phyloP scores from a whole-genome alignment of 805 yeast genomes.

The Nakazawaea anatomiae region DNA sequence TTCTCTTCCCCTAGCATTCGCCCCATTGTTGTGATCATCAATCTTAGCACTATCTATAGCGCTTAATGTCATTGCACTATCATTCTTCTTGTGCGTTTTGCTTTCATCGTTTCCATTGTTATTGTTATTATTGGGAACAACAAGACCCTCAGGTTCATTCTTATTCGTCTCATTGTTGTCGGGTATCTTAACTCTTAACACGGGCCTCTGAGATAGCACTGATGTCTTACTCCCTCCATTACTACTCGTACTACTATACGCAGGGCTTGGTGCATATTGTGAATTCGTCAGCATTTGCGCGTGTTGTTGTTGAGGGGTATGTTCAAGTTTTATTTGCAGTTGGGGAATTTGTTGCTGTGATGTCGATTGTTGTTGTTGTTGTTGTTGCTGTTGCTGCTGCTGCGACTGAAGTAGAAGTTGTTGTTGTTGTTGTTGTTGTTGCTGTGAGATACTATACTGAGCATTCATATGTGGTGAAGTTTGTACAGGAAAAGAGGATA shows the following conservation, averaged over 20 bases:
- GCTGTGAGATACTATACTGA: neutral
- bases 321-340: neutral
- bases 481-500: slow-evolving; percentile 2
- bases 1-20: slow-evolving; percentile 1
- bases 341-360: slow-evolving; percentile 5
- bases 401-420: neutral
- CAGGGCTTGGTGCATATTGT: slow-evolving; percentile 14
- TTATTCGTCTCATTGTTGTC: neutral
- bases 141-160: slow-evolving; percentile 22
- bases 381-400: slow-evolving; percentile 8
- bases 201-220: slow-evolving; percentile 37
- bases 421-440: slow-evolving; percentile 11
- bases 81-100: slow-evolving; percentile 22
- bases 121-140: neutral
- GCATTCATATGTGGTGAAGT: neutral
- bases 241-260: slow-evolving; percentile 14
- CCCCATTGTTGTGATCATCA: slow-evolving; percentile 9
- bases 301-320: slow-evolving; percentile 10
- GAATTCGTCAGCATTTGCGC: slow-evolving; percentile 3
- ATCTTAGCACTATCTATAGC: slow-evolving; percentile 27
- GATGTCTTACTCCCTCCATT: slow-evolving; percentile 10
- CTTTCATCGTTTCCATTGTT: slow-evolving; percentile 17
- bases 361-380: slow-evolving; percentile 6
- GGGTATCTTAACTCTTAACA: slow-evolving; percentile 63
- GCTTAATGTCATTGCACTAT: slow-evolving; percentile 40